A percentile compares a stretch with the other conserved stretches of the same genome.
phyloP scores from a whole-genome alignment of 2,329 filamentous ascomycete species.

The Cladophialophora yegresii region DNA sequence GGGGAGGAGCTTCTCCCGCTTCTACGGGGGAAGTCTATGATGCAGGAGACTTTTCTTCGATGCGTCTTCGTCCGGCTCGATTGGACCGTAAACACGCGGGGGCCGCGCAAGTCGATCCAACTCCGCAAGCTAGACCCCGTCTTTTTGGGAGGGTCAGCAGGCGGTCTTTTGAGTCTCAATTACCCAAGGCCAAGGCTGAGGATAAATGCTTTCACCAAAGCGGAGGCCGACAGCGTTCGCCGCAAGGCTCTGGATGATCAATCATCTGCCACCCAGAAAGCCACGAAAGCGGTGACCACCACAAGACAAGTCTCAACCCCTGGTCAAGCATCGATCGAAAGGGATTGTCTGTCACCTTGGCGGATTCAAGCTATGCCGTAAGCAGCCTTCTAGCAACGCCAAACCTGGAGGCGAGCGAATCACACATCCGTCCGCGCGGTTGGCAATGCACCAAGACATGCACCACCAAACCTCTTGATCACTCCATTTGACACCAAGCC shows the following conservation, averaged over 20 bases:
- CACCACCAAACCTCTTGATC: slow-evolving; percentile 5
- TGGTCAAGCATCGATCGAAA: background rate
- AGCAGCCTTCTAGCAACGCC: slow-evolving; percentile 4
- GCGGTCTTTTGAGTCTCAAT: background rate
- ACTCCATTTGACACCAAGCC: slow-evolving; percentile 8
- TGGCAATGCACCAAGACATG: slow-evolving; percentile 2
- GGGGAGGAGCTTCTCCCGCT: slow-evolving; percentile 3
- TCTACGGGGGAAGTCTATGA: background rate
- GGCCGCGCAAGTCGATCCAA: slow-evolving; percentile 1
- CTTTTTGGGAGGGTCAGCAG: background rate
- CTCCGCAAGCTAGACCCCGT: background rate
- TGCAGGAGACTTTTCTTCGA: background rate
- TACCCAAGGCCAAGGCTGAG: slow-evolving; percentile 1
- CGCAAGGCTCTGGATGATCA: slow-evolving; percentile 5
- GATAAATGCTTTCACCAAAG: background rate
- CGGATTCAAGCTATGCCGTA: slow-evolving; percentile 9
- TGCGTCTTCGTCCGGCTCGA: background rate
- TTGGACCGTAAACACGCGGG: slow-evolving; percentile 7
- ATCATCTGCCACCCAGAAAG: background rate
- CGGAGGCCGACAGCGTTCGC: background rate
- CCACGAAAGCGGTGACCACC: background rate
- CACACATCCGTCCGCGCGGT: background rate
- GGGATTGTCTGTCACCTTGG: slow-evolving; percentile 4
- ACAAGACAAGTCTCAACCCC: background rate
- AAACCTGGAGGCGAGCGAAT: slow-evolving; percentile 13